phyloP scores from a whole-genome alignment of 495 filamentous ascomycete genomes.

The Bombardia bombarda region DNA sequence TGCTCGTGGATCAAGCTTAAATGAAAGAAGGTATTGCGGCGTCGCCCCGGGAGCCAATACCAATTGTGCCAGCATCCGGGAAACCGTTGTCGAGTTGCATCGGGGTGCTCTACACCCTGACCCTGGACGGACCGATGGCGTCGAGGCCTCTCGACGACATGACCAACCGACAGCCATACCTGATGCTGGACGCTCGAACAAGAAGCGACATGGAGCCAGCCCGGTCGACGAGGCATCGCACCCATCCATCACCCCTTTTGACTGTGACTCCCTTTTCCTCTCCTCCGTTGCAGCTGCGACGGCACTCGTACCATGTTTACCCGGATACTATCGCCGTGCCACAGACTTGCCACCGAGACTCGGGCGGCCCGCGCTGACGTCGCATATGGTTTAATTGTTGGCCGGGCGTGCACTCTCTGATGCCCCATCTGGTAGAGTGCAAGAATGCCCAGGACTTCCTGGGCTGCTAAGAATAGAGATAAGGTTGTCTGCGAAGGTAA shows the following conservation, averaged over 20 bases:
- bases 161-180: too few relatives aligned
- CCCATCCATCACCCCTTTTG: too few relatives aligned
- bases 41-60: conserved; percentile 8
- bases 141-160: conserved; percentile 6
- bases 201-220: too few relatives aligned
- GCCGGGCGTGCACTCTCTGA: too few relatives aligned
- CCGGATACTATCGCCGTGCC: background rate
- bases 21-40: conserved; percentile 9
- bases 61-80: conserved; percentile 5
- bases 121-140: conserved; percentile 6
- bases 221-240: too few relatives aligned
- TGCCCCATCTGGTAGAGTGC: too few relatives aligned
- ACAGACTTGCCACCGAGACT: background rate
- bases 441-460: background rate
- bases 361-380: too few relatives aligned
- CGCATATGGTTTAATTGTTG: too few relatives aligned
- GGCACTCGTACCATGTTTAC: too few relatives aligned
- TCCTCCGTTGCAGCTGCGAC: too few relatives aligned
- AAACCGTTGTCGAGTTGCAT: conserved; percentile 10
- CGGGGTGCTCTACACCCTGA: conserved; percentile 9
- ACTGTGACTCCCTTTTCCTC: too few relatives aligned
- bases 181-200: too few relatives aligned
- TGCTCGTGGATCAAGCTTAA: conserved; percentile 8
- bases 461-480: conserved; percentile 17
- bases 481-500: conserved; percentile 7